phyloP scores from a whole-genome alignment of 2,329 filamentous ascomycete species.

The Juglanconis sp. region DNA sequence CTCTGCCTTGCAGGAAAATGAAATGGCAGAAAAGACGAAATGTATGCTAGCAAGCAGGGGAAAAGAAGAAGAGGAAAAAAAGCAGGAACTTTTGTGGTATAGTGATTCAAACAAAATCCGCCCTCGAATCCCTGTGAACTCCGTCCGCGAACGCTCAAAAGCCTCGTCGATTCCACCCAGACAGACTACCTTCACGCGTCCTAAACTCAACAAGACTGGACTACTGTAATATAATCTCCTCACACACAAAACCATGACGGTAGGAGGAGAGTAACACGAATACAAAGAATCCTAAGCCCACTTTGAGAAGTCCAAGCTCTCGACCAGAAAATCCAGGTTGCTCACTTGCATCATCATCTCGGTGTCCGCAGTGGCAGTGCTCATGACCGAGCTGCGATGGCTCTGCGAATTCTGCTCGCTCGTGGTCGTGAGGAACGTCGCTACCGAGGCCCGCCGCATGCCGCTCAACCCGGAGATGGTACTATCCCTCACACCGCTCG shows the following conservation, averaged over 20 bases:
- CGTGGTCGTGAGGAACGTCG: conserved; percentile 59
- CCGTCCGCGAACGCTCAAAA: conserved; percentile 18
- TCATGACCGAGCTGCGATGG: conserved; percentile 59
- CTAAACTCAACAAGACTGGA: not conserved
- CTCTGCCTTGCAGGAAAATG: not conserved
- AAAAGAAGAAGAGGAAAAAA: conserved; percentile 21
- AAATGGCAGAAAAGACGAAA: not conserved
- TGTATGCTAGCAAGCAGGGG: not conserved
- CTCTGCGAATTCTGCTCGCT: conserved; percentile 49
- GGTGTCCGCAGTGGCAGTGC: conserved; percentile 50
- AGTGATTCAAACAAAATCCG: conserved; percentile 18
- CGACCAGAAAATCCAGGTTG: conserved; percentile 38
- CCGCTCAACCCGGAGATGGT: conserved; percentile 48
- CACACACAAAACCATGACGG: too few relatives aligned
- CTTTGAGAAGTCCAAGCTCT: conserved; percentile 48
- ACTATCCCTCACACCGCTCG: conserved; percentile 50
- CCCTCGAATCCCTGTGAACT: conserved; percentile 13
- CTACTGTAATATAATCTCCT: too few relatives aligned
- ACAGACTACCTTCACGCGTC: not conserved
- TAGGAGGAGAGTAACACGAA: not conserved
- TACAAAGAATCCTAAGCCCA: conserved; percentile 36
- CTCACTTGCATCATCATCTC: conserved; percentile 40
- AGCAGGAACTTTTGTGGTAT: conserved; percentile 38
- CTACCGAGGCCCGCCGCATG: conserved; percentile 60
- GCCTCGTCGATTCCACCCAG: not conserved